These are phyloP conservation scores for Zopfia rhizophila DNA, from an alignment of 2,329 filamentous ascomycete species.

Conservation along the genomic window DNA sequence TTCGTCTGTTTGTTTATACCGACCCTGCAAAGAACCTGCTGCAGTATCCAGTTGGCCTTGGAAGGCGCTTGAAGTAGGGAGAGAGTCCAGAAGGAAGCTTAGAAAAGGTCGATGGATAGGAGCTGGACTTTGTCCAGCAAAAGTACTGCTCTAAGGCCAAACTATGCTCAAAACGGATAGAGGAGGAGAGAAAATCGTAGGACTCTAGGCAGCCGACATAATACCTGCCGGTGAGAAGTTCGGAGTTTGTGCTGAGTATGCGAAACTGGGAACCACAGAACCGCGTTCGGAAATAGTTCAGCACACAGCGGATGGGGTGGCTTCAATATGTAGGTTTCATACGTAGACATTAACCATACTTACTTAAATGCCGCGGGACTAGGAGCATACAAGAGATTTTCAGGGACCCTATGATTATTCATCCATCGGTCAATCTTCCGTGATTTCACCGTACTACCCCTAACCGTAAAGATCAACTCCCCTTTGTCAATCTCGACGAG, in stretches of 20 bases:
- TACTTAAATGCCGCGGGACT: conserved; percentile 21
- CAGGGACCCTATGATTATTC: conserved; percentile 17
- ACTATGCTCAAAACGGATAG: conserved; percentile 29
- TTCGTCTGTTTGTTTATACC: conserved; percentile 25
- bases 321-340: conserved; percentile 15
- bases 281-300: conserved; percentile 18
- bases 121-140: conserved; percentile 28
- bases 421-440: conserved; percentile 25
- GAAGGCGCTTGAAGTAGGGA: conserved; percentile 3
- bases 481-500: conserved; percentile 17
- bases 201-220: conserved; percentile 13
- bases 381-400: conserved; percentile 14
- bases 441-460: conserved; percentile 19
- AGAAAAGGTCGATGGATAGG: conserved; percentile 18
- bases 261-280: conserved; percentile 16
- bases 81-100: conserved; percentile 4
- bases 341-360: too few species aligned
- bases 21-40: conserved; percentile 11
- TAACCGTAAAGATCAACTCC: conserved; percentile 16
- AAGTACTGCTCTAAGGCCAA: conserved; percentile 22
- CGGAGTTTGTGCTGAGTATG: conserved; percentile 19
- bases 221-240: conserved; percentile 7
- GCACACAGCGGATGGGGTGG: conserved; percentile 16
- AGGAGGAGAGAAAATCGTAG: conserved; percentile 23
- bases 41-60: conserved; percentile 5